Conservation (phyloP, 2,329 filamentous ascomycete species). For the Pseudogymnoascus verrucosus region DNA sequence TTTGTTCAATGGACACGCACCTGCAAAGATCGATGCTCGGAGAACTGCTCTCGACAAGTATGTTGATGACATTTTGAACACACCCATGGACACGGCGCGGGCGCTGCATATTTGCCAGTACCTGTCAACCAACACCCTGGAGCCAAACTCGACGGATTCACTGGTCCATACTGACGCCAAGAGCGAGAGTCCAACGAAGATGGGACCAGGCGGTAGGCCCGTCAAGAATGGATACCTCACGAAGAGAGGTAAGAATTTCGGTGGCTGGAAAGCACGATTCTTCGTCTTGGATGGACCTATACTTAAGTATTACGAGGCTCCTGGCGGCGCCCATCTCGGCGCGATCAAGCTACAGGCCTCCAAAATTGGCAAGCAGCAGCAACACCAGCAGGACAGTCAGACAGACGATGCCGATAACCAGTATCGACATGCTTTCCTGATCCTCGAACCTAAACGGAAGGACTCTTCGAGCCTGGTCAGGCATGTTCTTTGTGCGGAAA, state of each 20-base stretch:
- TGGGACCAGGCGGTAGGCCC: conserved; percentile 56
- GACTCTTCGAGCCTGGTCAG: conserved; percentile 81
- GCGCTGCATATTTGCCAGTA: conserved; percentile 82
- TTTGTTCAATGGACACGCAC: conserved; percentile 86
- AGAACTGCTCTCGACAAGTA: conserved; percentile 75
- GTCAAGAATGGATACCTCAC: conserved; percentile 86
- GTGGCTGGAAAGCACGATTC: conserved; percentile 87
- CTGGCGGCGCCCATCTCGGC: conserved; percentile 81
- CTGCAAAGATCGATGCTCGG: conserved; percentile 84
- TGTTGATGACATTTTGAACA: conserved; percentile 77
- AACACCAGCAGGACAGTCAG: conserved; percentile 48
- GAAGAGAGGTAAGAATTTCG: conserved; percentile 97
- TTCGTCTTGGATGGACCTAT: conserved; percentile 62
- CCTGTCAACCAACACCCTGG: conserved; percentile 60
- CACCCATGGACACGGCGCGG: conserved; percentile 66
- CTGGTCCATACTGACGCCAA: conserved; percentile 31
- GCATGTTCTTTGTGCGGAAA: conserved; percentile 93
- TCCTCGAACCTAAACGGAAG: conserved; percentile 93
- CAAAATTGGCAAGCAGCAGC: conserved; percentile 88
- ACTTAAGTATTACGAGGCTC: conserved; percentile 85
- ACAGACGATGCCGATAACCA: conserved; percentile 82
- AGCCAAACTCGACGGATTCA: conserved; percentile 52
- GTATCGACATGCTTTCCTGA: conserved; percentile 91
- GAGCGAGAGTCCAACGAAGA: conserved; percentile 34
- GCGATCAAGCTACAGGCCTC: conserved; percentile 87